Conservation (phyloP, 2,329 filamentous ascomycete species). For the Hypoxylon sp. region DNA sequence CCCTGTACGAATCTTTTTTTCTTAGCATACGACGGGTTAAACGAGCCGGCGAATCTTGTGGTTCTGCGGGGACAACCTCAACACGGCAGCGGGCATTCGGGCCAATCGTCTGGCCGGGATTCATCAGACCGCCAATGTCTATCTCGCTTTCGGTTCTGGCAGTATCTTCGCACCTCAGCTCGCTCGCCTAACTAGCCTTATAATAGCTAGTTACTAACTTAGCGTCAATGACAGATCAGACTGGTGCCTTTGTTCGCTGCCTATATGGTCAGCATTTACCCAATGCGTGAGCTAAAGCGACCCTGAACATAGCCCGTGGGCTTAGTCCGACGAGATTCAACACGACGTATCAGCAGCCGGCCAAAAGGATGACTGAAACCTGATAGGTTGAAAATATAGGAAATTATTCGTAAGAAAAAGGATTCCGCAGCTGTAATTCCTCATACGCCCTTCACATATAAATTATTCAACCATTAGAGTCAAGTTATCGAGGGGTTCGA, state of each 20-base stretch:
- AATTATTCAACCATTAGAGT: not conserved
- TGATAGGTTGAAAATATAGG: not conserved
- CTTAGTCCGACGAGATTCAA: not conserved
- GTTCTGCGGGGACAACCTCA: not conserved
- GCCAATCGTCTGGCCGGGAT: conserved; percentile 12
- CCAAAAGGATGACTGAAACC: not conserved
- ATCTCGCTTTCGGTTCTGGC: conserved; percentile 15
- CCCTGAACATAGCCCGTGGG: not conserved
- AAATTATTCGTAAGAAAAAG: not conserved
- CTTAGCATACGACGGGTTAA: not conserved
- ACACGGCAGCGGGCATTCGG: not conserved
- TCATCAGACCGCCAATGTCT: conserved; percentile 13
- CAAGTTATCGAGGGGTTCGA: not conserved
- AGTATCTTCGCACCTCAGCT: not conserved
- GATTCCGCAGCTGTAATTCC: not conserved
- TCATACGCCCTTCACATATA: not conserved
- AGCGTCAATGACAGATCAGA: conserved; percentile 5
- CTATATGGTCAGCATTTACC: not conserved
- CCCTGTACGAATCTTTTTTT: not conserved
- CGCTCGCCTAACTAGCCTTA: not conserved
- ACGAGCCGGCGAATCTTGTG: not conserved
- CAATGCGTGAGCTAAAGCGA: not conserved
- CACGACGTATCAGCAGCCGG: not conserved
- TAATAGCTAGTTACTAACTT: not conserved
- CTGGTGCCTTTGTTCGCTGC: not conserved